Evolutionary conservation across 352 stramenopile species (phyloP).

Genomic region (Pythium insidiosum): DNA sequence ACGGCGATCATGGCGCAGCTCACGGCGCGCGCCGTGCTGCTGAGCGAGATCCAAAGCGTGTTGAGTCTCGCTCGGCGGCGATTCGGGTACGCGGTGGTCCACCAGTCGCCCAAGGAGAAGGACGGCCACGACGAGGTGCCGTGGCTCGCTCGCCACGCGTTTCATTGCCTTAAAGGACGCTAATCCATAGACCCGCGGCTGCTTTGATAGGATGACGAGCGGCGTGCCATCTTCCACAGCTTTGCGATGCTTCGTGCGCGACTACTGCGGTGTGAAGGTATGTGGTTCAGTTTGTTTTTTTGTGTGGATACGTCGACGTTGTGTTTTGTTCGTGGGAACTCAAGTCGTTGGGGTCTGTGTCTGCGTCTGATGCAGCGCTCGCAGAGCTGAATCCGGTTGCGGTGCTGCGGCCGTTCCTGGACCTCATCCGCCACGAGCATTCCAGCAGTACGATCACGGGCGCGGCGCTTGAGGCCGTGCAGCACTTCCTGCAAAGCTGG

Average conservation of each 20-base stretch:
- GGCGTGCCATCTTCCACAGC: constrained; percentile 48
- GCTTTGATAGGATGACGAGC: constrained; percentile 28
- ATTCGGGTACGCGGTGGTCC: constrained; percentile 39
- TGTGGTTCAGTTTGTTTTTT: constrained; percentile 14
- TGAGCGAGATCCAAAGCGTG: constrained; percentile 72
- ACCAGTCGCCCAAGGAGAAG: constrained; percentile 3
- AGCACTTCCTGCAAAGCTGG: constrained; percentile 93
- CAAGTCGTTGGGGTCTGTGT: neutral
- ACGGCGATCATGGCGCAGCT: constrained; percentile 3
- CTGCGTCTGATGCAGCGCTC: constrained; percentile 25
- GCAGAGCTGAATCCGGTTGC: constrained; percentile 44
- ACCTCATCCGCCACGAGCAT: constrained; percentile 89
- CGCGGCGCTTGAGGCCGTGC: constrained; percentile 89
- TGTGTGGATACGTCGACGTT: no score
- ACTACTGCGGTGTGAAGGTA: constrained; percentile 54
- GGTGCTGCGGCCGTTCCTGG: constrained; percentile 91
- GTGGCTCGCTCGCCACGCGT: no score
- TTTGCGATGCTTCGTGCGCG: constrained; percentile 48
- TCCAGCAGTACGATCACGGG: constrained; percentile 91
- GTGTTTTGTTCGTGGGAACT: neutral
- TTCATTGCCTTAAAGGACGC: neutral
- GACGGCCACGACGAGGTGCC: no score
- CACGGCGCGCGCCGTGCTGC: constrained; percentile 35
- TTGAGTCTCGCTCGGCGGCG: constrained; percentile 46
- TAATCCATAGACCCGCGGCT: neutral